Base-by-base conservation (phyloP, 2,329 filamentous ascomycete species). In the Geoglossum cookeanum region DNA sequence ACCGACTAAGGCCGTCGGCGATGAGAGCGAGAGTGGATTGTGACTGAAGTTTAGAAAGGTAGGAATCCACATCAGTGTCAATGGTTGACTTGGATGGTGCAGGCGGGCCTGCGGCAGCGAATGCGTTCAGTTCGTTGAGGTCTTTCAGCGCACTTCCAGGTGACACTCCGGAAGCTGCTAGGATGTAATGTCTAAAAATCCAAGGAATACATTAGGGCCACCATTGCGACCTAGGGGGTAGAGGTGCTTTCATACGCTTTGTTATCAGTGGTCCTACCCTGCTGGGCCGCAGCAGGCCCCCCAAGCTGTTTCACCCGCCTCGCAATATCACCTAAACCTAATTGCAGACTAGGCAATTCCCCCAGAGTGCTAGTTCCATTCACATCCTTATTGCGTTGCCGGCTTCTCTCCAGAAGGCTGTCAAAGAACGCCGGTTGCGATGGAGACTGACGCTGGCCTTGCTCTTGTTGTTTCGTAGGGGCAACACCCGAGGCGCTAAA, bases 21-120 rank as follows among this genome's bases (percentile, higher is more conserved):
- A 96, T 90, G 80, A 95, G 90, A 65, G 85, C 88, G 58, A 94
- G 75, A 3, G 90, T 92, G 17, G 89, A 94, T 71, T 94, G 91
- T 53, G 87, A 87, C 69, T 94, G 88, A 60, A 96, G 75, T 64
- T 87, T 89, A 57, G 85, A 80, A 55, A 96, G 78, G 66, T 94
- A 95, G 55, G 70, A 63, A 55, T 85, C 81, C 61, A 88, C 78
- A 62, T 87, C 85, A 57, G 83, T 75, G 67, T 85, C 81, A 9
- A 53, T 33, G 59, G 70, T 70, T 1, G 71, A 69, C 15, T 71
- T 42, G 35, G 58, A 55, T 13, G 55, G 52, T 29, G 58, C 61
- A 68, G 65, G 58, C 58, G 60, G 53, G 60, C 59, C 61, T 53
- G 55, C 69, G 60, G 57, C 71, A 62, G 62, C 71, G 70, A 74